Evolutionary conservation across 2,329 filamentous ascomycete genomes (phyloP).

Genomic region (Fusarium nelsonii): DNA sequence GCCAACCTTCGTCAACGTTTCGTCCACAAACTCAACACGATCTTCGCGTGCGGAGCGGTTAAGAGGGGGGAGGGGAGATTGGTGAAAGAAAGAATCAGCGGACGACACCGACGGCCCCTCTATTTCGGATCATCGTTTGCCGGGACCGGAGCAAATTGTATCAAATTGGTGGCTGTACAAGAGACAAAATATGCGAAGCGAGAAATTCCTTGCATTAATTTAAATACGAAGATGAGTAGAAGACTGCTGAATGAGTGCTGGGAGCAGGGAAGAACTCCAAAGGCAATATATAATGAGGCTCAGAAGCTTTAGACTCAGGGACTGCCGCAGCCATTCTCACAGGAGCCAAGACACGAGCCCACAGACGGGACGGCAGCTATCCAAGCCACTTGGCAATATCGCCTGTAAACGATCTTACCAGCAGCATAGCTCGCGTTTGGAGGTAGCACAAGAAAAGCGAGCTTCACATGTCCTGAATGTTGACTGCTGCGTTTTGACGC

Average conservation of each 20-base stretch:
- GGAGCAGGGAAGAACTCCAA: not conserved
- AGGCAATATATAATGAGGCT: constrained; percentile 15
- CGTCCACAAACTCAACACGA: not conserved
- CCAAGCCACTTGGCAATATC: constrained; percentile 9
- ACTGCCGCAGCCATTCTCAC: not conserved
- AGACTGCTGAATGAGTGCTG: not conserved
- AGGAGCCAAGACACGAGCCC: constrained; percentile 1
- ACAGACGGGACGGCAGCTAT: constrained; percentile 12
- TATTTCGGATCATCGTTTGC: constrained; percentile 35
- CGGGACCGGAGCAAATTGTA: constrained; percentile 28
- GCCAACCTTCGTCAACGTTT: not conserved
- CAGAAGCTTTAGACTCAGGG: constrained; percentile 5
- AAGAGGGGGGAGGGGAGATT: not conserved
- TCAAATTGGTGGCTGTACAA: constrained; percentile 11
- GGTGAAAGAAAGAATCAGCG: constrained; percentile 17
- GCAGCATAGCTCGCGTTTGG: constrained; percentile 30
- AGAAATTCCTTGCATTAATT: not conserved
- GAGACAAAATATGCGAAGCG: constrained; percentile 6
- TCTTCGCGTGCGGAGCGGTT: constrained; percentile 5
- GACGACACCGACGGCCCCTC: constrained; percentile 37
- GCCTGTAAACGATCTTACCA: not conserved
- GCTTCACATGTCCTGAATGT: constrained; percentile 8
- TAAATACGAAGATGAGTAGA: not conserved
- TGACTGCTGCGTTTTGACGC: constrained; percentile 12
- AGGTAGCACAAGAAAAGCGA: constrained; percentile 24